Evolutionary conservation across 192 early-diverging fungal genomes (phyloP).

Genomic region (Coemansia sp.): DNA sequence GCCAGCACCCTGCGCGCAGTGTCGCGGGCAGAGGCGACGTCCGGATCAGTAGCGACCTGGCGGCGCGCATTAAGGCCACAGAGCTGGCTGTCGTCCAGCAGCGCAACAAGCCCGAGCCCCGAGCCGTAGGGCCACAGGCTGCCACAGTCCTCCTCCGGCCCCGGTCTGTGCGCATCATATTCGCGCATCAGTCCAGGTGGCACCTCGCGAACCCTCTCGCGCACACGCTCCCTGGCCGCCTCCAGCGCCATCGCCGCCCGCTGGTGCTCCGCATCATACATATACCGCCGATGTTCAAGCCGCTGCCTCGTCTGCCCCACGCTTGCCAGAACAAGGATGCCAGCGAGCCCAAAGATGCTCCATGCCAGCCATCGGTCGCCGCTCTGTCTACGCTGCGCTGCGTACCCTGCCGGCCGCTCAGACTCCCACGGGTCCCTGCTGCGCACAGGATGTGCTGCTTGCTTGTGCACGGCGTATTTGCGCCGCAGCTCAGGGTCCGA

Average conservation of each 20-base stretch:
- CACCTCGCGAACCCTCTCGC: constrained; percentile 40
- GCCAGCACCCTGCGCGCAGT: constrained; percentile 16
- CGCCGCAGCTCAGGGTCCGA: constrained; percentile 15
- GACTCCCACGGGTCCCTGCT: constrained; percentile 33
- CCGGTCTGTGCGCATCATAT: constrained; percentile 25
- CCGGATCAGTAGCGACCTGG: constrained; percentile 12
- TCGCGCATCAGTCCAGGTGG: constrained; percentile 27
- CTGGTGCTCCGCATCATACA: constrained; percentile 6
- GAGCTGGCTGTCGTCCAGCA: constrained; percentile 35
- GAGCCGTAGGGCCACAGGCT: constrained; percentile 37
- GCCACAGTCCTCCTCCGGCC: constrained; percentile 4
- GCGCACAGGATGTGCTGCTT: background rate
- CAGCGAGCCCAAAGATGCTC: constrained; percentile 32
- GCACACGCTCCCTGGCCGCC: constrained; percentile 21
- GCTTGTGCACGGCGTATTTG: constrained; percentile 15
- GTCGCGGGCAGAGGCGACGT: constrained; percentile 6
- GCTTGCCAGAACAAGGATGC: constrained; percentile 14
- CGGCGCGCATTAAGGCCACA: constrained; percentile 29
- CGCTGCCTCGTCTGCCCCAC: constrained; percentile 8
- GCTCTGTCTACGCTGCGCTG: constrained; percentile 10
- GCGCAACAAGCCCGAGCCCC: constrained; percentile 37
- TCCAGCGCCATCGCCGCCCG: constrained; percentile 9
- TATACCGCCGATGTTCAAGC: constrained; percentile 14
- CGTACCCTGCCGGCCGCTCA: constrained; percentile 24
- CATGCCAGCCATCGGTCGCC: constrained; percentile 4